Evolutionary conservation across 2,329 filamentous ascomycete genomes (phyloP).

Genomic region (Aureobasidium zeae): DNA sequence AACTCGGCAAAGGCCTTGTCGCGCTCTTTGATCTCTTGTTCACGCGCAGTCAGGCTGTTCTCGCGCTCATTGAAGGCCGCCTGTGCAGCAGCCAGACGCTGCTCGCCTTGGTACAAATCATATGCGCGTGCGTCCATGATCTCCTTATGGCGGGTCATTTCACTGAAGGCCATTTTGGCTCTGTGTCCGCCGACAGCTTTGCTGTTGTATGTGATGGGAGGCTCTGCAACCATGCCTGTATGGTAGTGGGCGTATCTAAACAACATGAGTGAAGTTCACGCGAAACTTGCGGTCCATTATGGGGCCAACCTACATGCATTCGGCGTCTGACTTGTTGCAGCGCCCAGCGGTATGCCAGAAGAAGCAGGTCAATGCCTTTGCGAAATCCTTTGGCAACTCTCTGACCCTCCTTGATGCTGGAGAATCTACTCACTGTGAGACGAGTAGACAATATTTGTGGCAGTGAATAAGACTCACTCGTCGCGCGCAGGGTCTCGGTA

Average conservation of each 20-base stretch:
- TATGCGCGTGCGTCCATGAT: neutral
- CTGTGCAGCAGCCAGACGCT: neutral
- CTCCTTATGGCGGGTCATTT: neutral
- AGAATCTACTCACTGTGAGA: too few species aligned
- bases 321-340: conserved; percentile 13
- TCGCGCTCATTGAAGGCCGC: neutral
- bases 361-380: conserved; percentile 13
- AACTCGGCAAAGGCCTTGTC: neutral
- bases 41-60: neutral
- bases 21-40: neutral
- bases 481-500: too few species aligned
- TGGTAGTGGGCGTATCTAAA: conserved; percentile 10
- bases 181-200: neutral
- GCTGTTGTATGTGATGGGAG: neutral
- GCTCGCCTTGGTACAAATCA: neutral
- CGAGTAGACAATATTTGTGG: too few species aligned
- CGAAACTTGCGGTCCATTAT: too few species aligned
- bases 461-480: too few species aligned
- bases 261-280: neutral
- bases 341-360: conserved; percentile 9
- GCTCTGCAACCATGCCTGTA: conserved; percentile 6
- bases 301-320: conserved; percentile 12
- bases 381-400: conserved; percentile 1
- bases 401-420: too few species aligned
- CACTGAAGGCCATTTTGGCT: neutral